phyloP scores from a whole-genome alignment of 140 eudicot genomes.

The Cichorium intybus region DNA sequence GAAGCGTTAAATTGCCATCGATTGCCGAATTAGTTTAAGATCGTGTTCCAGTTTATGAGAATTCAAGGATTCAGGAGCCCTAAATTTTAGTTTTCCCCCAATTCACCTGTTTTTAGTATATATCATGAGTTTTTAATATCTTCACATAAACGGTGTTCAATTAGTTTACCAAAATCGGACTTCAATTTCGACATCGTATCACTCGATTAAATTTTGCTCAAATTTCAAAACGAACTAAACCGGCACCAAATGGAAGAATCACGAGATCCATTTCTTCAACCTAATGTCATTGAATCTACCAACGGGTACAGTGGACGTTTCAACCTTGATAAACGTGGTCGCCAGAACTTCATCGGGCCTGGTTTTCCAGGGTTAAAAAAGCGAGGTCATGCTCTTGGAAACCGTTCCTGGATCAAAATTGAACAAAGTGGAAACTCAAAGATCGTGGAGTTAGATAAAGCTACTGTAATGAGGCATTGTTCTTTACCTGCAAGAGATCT shows the following conservation, averaged over 20 bases:
- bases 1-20: background rate
- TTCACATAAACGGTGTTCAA: background rate
- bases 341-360: constrained; percentile 36
- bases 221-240: constrained; percentile 23
- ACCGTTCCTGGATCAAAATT: constrained; percentile 92
- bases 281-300: constrained; percentile 35
- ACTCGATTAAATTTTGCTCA: constrained; percentile 23
- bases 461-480: constrained; percentile 71
- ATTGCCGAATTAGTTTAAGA: constrained; percentile 14
- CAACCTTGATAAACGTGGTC: constrained; percentile 39
- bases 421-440: constrained; percentile 71
- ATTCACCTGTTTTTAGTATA: background rate
- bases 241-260: constrained; percentile 58
- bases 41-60: constrained; percentile 7
- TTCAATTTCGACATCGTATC: constrained; percentile 23
- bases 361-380: constrained; percentile 76
- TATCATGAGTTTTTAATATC: background rate
- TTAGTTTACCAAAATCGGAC: background rate
- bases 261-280: constrained; percentile 36
- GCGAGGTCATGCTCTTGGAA: constrained; percentile 77
- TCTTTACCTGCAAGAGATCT: constrained; percentile 90
- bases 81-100: background rate
- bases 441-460: constrained; percentile 82
- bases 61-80: constrained; percentile 9
- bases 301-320: constrained; percentile 38